Evolutionary conservation across 768 basidiomycete species (phyloP), one percentile per base, ranked within the genome.

Genomic region (Pleurotus eryngii): DNA sequence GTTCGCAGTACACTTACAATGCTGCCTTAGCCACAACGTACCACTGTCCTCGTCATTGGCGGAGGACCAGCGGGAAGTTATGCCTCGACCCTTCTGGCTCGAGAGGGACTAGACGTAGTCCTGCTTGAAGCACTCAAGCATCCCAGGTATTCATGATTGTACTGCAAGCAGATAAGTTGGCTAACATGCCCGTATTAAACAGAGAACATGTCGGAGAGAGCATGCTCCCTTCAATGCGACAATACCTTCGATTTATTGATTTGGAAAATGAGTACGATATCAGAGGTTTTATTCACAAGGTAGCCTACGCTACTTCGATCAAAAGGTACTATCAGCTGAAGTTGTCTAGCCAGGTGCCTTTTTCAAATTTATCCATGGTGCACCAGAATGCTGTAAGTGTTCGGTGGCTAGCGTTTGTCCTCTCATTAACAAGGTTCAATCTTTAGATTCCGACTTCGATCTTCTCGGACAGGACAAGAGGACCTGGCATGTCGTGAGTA

Each of bases 401-500:
- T 5, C 49, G 1, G 43, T 35, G 24, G 27, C n/a, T 7, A 1
- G 6, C 7, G 2, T 18, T 54, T 51, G 15, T 39, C 45, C 37
- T 35, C 17, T 9, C 5, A 37, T 43, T 1, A 26, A 26, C 49
- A 48, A 8, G 9, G n/a, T 53, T 30, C 11, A 22, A 43, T 43
- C 9, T 26, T 14, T 40, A 54, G 51, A 54, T 54, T 40, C 84
- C 3, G 81, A 86, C 63, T 86, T 87, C 61, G 68, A 82, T 58
- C 74, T 76, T 9, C 64, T 78, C 3, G 80, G 81, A 54, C 74
- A 74, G 5, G 62, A 67, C 1, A 83, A 84, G 57, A 69, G 67
- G 48, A 70, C 85, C 0, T 87, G 84, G 84, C 86, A 87, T 63
- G 83, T 87, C 58, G 82, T 82, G 57, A 56, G 81, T 76, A 22